These are phyloP conservation scores for Vinca major DNA, from an alignment of 305 asterid species.

Conservation along the genomic window DNA sequence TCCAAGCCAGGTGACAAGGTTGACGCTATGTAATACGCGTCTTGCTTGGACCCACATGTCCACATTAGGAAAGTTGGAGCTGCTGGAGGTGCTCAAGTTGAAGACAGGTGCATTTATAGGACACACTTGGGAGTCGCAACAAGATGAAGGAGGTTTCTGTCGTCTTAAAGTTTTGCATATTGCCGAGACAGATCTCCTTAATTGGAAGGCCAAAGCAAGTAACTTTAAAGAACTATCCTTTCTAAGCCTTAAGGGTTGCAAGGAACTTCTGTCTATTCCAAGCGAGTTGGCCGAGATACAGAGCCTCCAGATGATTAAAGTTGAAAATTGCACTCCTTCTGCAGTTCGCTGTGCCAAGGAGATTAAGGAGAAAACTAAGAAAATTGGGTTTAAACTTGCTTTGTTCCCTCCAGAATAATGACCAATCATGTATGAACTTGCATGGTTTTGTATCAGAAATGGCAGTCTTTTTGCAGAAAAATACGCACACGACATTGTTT, in stretches of 20 bases:
- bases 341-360: constrained; percentile 24
- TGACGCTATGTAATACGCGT: constrained; percentile 25
- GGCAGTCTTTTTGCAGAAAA: too few relatives aligned
- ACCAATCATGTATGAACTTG: too few relatives aligned
- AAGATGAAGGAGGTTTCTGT: constrained; percentile 23
- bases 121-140: constrained; percentile 19
- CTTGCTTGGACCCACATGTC: constrained; percentile 38
- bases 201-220: constrained; percentile 23
- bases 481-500: too few relatives aligned
- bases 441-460: too few relatives aligned
- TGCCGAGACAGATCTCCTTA: constrained; percentile 20
- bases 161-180: constrained; percentile 27
- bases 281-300: constrained; percentile 17
- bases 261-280: constrained; percentile 31
- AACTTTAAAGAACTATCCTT: background rate
- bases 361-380: constrained; percentile 6
- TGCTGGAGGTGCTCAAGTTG: constrained; percentile 42
- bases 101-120: constrained; percentile 39
- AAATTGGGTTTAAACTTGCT: background rate
- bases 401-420: constrained; percentile 1
- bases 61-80: constrained; percentile 23
- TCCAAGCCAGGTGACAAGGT: constrained; percentile 30
- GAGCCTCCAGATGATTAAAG: constrained; percentile 26
- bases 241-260: constrained; percentile 32
- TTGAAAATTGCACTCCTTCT: constrained; percentile 19